Percentiles rank a stretch among this genome's conserved stretches.
These are phyloP conservation scores for Catenaria anguillulae DNA, from an alignment of 371 early-diverging fungal species.

Conservation along the genomic window DNA sequence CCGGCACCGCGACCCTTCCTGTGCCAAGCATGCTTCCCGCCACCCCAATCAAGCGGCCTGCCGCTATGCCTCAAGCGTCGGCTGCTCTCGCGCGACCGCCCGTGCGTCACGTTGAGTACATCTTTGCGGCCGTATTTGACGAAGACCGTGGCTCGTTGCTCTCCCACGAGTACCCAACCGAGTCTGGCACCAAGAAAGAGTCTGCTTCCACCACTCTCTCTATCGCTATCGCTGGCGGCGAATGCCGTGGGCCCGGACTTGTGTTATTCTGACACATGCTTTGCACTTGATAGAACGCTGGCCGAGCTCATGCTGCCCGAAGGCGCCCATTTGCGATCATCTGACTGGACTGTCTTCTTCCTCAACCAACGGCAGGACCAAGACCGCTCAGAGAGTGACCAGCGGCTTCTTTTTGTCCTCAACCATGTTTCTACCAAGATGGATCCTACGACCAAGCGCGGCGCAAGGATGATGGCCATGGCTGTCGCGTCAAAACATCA, in stretches of 20 bases:
- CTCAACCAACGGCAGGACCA: conserved; percentile 49
- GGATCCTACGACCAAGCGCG: conserved; percentile 66
- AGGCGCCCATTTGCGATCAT: conserved; percentile 77
- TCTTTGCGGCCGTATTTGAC: conserved; percentile 83
- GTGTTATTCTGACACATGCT: too few species aligned
- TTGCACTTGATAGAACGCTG: too few species aligned
- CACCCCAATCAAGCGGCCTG: too few species aligned
- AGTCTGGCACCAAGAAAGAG: conserved; percentile 73
- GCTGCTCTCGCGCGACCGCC: too few species aligned
- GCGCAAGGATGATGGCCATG: conserved; percentile 85
- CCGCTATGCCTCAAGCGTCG: too few species aligned
- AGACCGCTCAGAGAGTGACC: conserved; percentile 16
- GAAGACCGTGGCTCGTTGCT: conserved; percentile 76
- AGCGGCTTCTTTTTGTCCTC: conserved; percentile 66
- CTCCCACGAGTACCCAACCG: conserved; percentile 68
- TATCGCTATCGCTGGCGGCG: too few species aligned
- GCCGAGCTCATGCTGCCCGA: conserved; percentile 93
- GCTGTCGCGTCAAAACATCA: conserved; percentile 77
- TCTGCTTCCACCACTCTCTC: too few species aligned
- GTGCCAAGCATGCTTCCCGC: too few species aligned
- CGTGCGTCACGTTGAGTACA: conserved; percentile 57
- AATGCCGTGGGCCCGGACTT: too few species aligned
- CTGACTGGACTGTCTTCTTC: conserved; percentile 90
- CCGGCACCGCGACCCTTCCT: too few species aligned
- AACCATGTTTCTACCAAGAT: conserved; percentile 78